Evolutionary conservation across 768 basidiomycete genomes (phyloP).

Genomic region (Macrolepiota dolichaula): DNA sequence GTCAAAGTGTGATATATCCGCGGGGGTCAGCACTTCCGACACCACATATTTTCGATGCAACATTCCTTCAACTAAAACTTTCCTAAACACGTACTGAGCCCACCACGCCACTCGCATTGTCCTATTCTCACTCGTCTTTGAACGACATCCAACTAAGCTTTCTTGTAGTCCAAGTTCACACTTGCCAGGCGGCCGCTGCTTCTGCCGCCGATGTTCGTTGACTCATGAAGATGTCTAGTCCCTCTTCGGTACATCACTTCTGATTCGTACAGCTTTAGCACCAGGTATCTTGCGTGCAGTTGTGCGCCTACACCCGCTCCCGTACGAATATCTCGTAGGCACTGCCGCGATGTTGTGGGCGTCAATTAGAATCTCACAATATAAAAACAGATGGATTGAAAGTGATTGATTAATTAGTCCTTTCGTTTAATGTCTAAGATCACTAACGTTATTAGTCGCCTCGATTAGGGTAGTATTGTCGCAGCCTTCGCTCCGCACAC

Average conservation of each 20-base stretch:
- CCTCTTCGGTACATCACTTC: background rate
- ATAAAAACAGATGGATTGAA: background rate
- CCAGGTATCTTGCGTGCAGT: no score
- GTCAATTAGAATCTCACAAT: no score
- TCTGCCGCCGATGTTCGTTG: background rate
- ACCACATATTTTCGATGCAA: constrained; percentile 49
- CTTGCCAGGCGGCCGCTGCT: background rate
- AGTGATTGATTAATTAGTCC: no score
- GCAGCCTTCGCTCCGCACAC: constrained; percentile 60
- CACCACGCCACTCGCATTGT: constrained; percentile 53
- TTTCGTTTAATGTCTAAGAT: background rate
- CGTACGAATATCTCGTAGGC: no score
- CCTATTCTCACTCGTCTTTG: constrained; percentile 24
- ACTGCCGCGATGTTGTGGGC: no score
- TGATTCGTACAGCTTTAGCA: background rate
- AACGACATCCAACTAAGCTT: no score
- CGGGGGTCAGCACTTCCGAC: constrained; percentile 45
- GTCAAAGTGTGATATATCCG: constrained; percentile 48
- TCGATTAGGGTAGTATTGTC: constrained; percentile 39
- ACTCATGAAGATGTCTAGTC: background rate
- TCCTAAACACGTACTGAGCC: constrained; percentile 51
- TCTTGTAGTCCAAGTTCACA: background rate
- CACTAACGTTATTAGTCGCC: constrained; percentile 10
- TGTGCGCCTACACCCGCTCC: no score
- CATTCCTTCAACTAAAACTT: constrained; percentile 36